Evolutionary conservation across 202 grass and related monocot genomes (phyloP).

Genomic region (Bolboschoenoplectus hybrid): DNA sequence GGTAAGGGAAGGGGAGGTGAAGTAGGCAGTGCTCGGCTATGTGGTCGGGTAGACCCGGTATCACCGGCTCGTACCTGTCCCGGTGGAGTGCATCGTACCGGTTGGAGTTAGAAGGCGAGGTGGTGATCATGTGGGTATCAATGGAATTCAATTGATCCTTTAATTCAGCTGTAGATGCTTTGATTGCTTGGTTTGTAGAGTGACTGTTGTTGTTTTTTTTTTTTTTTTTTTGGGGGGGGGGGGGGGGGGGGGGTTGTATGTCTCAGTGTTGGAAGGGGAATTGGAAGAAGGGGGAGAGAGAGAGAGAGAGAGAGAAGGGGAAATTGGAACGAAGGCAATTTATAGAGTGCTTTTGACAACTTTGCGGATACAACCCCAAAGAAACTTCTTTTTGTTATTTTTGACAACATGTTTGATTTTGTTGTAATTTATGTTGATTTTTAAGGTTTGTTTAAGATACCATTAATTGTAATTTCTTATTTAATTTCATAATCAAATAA

Average conservation of each 20-base stretch:
- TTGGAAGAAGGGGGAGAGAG: neutral
- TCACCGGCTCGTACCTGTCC: conserved; percentile 42
- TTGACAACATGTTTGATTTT: too few relatives aligned
- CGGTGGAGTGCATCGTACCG: conserved; percentile 12
- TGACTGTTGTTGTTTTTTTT: neutral
- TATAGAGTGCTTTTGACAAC: conserved; percentile 27
- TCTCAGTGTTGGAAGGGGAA: neutral
- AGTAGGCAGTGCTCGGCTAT: conserved; percentile 97
- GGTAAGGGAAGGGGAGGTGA: conserved; percentile 95
- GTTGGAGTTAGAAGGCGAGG: conserved; percentile 4
- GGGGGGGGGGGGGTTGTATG: neutral
- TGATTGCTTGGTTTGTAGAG: conserved; percentile 15
- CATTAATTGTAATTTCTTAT: too few relatives aligned
- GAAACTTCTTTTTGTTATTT: neutral
- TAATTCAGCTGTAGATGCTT: conserved; percentile 23
- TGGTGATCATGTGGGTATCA: conserved; percentile 33
- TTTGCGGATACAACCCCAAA: conserved; percentile 15
- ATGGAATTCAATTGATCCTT: neutral
- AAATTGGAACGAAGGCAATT: neutral
- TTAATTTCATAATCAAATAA: too few relatives aligned
- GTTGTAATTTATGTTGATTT: too few relatives aligned
- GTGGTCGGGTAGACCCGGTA: conserved; percentile 86
- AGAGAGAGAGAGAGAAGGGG: neutral
- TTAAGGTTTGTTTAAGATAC: too few relatives aligned
- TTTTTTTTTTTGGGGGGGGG: neutral